Percentiles rank a stretch among this genome's conserved stretches.
Evolutionary conservation across 495 filamentous ascomycete species (phyloP).

Genomic region (Lophiotrema nucula): DNA sequence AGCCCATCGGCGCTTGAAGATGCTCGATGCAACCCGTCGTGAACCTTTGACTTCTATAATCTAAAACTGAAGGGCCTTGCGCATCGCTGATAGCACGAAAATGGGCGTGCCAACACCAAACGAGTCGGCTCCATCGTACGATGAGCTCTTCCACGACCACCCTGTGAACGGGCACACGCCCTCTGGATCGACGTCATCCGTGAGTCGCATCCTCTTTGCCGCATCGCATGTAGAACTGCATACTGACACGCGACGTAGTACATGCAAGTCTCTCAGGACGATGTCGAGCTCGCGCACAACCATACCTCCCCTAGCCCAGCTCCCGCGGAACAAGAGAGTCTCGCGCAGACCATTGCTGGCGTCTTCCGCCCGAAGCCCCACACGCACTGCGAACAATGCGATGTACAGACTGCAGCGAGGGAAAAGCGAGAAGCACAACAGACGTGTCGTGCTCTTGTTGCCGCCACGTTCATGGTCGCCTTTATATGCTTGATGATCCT

Average conservation of each 20-base stretch:
- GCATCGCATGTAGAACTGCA: neutral
- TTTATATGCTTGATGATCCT: slow-evolving; percentile 15
- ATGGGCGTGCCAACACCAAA: slow-evolving; percentile 20
- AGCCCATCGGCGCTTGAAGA: neutral
- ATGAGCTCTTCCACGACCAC: slow-evolving; percentile 18
- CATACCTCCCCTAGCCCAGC: neutral
- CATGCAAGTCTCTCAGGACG: slow-evolving; percentile 15
- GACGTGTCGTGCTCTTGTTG: slow-evolving; percentile 19
- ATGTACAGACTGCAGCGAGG: slow-evolving; percentile 3
- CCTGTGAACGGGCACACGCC: slow-evolving; percentile 12
- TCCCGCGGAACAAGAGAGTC: neutral
- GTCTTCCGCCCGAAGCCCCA: slow-evolving; percentile 22
- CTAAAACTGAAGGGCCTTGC: no score
- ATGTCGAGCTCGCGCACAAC: slow-evolving; percentile 15
- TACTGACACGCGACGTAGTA: slow-evolving; percentile 12
- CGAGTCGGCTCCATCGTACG: slow-evolving; percentile 23
- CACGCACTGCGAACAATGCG: slow-evolving; percentile 19
- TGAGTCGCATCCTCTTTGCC: slow-evolving; percentile 1
- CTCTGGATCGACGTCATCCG: slow-evolving; percentile 10
- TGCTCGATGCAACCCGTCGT: neutral
- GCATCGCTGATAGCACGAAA: neutral
- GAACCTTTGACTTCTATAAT: neutral
- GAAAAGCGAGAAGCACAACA: slow-evolving; percentile 10
- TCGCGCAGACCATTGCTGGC: slow-evolving; percentile 16
- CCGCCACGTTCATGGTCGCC: slow-evolving; percentile 10